Evolutionary conservation across 139 green algal genomes (phyloP).

Genomic region (Ettlia oleoabundans): DNA sequence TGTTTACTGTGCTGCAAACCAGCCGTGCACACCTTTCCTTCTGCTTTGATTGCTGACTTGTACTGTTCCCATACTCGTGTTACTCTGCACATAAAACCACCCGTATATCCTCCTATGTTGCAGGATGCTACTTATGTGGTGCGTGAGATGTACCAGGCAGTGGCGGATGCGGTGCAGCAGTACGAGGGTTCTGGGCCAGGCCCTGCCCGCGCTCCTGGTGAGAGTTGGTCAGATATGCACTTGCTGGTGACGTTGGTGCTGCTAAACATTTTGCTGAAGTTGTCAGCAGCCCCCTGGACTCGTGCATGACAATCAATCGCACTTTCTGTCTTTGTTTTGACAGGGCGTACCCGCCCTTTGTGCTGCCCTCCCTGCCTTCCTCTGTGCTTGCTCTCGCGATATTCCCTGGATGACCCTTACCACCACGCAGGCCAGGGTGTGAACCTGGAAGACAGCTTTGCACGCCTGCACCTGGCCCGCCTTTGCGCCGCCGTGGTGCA

Average conservation of each 20-base stretch:
- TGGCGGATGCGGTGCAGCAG: slow-evolving; percentile 30
- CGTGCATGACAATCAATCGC: too few relatives aligned
- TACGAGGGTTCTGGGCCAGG: slow-evolving; percentile 43
- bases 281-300: too few relatives aligned
- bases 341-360: too few relatives aligned
- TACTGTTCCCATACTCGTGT: too few relatives aligned
- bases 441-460: slow-evolving; percentile 73
- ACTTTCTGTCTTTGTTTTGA: too few relatives aligned
- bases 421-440: slow-evolving; percentile 15
- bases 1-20: too few relatives aligned
- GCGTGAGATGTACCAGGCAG: slow-evolving; percentile 28
- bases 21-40: too few relatives aligned
- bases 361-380: neutral
- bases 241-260: too few relatives aligned
- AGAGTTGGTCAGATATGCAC: neutral
- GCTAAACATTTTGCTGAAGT: too few relatives aligned
- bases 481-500: slow-evolving; percentile 71
- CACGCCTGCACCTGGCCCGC: slow-evolving; percentile 75
- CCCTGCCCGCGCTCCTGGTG: slow-evolving; percentile 1
- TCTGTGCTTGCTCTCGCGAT: neutral
- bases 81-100: too few relatives aligned
- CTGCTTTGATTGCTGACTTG: too few relatives aligned
- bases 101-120: neutral
- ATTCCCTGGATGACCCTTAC: neutral
- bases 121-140: slow-evolving; percentile 39